A percentile compares a stretch with the other conserved stretches of the same genome.
These are phyloP conservation scores for Brassica hybrid DNA, from an alignment of 441 rosid genomes.

Conservation along the genomic window DNA sequence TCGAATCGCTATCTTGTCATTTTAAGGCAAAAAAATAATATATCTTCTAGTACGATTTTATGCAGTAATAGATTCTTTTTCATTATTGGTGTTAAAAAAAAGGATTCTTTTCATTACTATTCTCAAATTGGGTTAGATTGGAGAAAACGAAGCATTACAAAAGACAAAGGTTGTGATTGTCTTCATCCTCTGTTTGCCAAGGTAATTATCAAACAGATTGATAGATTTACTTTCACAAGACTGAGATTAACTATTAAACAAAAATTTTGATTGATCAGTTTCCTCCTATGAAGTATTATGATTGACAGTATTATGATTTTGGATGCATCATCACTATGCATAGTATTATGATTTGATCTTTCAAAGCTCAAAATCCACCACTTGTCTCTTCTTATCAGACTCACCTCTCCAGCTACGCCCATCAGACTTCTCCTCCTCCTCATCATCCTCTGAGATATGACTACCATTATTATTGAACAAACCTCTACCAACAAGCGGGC, in stretches of 20 bases:
- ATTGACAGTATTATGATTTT: not conserved
- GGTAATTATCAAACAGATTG: not conserved
- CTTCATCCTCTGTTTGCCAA: conserved; percentile 10
- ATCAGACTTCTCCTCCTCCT: conserved; percentile 52
- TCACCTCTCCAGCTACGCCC: conserved; percentile 56
- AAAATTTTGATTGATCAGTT: conserved; percentile 20
- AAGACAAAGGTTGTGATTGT: conserved; percentile 10
- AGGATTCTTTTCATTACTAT: not conserved
- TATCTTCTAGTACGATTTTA: conserved; percentile 27
- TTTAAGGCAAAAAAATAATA: not conserved
- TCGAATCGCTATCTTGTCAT: conserved; percentile 28
- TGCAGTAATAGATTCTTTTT: conserved; percentile 19
- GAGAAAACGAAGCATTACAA: conserved; percentile 18
- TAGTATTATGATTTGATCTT: conserved; percentile 8
- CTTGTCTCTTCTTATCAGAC: conserved; percentile 36
- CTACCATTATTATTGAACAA: conserved; percentile 30
- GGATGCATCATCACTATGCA: conserved; percentile 27
- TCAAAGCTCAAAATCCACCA: conserved; percentile 43
- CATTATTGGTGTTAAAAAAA: too few species aligned
- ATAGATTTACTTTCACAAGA: conserved; percentile 9
- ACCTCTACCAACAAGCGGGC: conserved; percentile 45
- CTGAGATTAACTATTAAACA: not conserved
- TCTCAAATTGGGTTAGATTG: conserved; percentile 23
- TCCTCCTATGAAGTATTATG: conserved; percentile 26
- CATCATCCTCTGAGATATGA: conserved; percentile 38